Evolutionary conservation across 257 asterid genomes (phyloP), one percentile per base, ranked within the genome.

Genomic region (Phtheirospermum japonicum): DNA sequence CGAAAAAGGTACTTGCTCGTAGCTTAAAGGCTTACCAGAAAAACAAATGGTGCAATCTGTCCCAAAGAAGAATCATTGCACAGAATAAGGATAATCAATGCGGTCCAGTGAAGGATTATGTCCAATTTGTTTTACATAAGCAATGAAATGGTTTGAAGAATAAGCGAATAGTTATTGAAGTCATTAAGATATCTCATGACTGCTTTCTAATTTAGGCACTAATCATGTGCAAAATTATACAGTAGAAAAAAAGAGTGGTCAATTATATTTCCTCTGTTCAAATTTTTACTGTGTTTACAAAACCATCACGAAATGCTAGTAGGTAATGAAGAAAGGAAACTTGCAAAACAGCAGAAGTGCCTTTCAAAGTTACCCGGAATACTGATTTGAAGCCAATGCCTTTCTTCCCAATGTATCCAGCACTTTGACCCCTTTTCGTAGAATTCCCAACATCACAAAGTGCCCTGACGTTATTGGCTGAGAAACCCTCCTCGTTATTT

Each of bases 341-440:
- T 33, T 31, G 55, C 46, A 66, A 12, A 31, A 73, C n/a, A 60
- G 58, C 10, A 51, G 18, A 57, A 72, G 39, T 36, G 71, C 42
- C 34, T 19, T 36, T 52, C 37, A 62, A 71, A 48, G 57, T 46
- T 93, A 93, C 99, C 97, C 99, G 85, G 58, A 93, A 93, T 42
- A 93, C 99, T 60, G 99, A 93, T 89, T 93, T 93, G 84, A 93
- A 93, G 62, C 99, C 99, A 59, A 93, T 93, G 83, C 99, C 99
- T 77, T 93, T 93, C 89, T 93, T 93, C 71, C 99, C 99, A 65
- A 93, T 93, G 76, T 85, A 89, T 76, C 97, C 99, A 73, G 88
- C 77, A 69, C 40, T 77, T 23, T 61, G 73, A 63, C 78, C 88
- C 64, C 57, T 83, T 70, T 92, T 93, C 34, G 99, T 89, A 33